Evolutionary conservation across 345 rosid genomes (phyloP), one percentile per base, ranked within the genome.

Genomic region (Rhizophora apiculata): DNA sequence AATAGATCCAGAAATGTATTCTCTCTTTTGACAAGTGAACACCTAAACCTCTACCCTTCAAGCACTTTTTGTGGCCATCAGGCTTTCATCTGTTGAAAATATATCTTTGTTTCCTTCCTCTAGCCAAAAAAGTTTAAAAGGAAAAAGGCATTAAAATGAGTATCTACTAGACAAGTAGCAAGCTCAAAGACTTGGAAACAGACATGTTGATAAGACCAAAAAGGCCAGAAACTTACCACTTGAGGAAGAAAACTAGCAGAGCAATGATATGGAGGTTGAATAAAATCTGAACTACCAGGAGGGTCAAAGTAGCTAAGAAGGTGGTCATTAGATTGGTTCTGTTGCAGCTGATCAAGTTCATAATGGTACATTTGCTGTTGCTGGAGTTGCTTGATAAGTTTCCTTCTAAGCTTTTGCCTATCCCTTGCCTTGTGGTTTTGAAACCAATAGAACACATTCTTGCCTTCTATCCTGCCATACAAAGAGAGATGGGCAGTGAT

Each of bases 391-490:
- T 84, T 88, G 6, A 79, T 74, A 8, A 89, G 85, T 71, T 89
- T 93, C 84, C 84, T 89, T 74, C 97, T 81, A 51, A 91, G 87
- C 74, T 84, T 89, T 74, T 85, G 96, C 62, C 93, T 81, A 62
- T 94, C 97, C 74, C 98, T 87, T 0, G 98, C 98, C 86, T 94
- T 94, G 69, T 94, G 97, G 84, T 94, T 94, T 71, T 94, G 98
- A 52, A 94, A 94, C 98, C 98, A 94, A 29, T 94, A 91, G 63
- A 94, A 94, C 49, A 91, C 97, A 70, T 94, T 94, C 78, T 91
- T 94, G 37, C 98, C 98, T 76, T 94, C 95, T 22, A 94, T 88
- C 68, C 82, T 83, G 4, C 98, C 98, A 72, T 85, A 88, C 43
- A 76, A 63, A 7, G 91, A 83, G 61, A 94, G 89, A 63, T 91